Percentiles rank a stretch among this genome's conserved stretches.
Evolutionary conservation across 2,329 filamentous ascomycete species (phyloP).

Genomic region (Dothistroma pini): DNA sequence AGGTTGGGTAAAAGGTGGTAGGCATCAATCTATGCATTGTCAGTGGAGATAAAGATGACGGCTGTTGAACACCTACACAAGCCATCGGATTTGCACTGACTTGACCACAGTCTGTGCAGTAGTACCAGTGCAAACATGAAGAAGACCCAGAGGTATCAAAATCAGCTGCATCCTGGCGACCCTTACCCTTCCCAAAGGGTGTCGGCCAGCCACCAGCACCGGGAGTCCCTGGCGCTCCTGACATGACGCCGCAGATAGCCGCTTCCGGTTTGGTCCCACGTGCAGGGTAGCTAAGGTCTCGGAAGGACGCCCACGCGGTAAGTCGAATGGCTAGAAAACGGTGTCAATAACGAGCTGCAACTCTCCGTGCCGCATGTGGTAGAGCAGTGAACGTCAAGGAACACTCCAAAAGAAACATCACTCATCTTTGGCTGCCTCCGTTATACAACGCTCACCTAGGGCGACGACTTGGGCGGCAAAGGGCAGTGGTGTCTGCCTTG

Average conservation of each 20-base stretch:
- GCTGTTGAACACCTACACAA: neutral
- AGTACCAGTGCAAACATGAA: neutral
- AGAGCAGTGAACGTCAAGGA: neutral
- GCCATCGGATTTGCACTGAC: neutral
- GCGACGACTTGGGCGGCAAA: neutral
- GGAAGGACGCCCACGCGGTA: neutral
- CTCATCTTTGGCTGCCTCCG: neutral
- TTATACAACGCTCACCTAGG: neutral
- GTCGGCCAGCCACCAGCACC: neutral
- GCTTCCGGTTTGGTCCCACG: neutral
- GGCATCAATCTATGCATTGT: neutral
- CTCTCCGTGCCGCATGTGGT: neutral
- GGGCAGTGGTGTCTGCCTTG: neutral
- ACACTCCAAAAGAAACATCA: neutral
- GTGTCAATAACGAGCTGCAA: neutral
- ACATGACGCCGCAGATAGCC: neutral
- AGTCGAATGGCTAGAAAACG: neutral
- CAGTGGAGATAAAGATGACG: neutral
- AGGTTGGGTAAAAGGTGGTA: neutral
- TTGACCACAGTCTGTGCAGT: neutral
- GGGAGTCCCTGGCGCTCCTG: neutral
- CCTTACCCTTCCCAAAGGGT: neutral
- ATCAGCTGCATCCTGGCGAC: neutral
- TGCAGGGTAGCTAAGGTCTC: neutral
- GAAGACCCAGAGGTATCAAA: neutral